Conservation (phyloP, 305 asterid species). For the Striga hermonthica region DNA sequence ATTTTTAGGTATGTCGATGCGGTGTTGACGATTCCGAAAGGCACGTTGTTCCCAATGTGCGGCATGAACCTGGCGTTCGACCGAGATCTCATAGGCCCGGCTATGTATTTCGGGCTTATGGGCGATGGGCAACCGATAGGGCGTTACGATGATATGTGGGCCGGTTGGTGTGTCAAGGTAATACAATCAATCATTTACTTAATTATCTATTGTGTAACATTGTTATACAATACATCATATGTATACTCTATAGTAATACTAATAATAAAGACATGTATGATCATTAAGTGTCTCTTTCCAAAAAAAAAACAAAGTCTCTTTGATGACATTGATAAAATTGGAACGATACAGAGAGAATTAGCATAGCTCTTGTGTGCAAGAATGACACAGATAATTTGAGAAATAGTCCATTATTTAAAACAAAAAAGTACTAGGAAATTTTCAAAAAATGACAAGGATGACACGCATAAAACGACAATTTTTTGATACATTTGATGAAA, state of each 20-base stretch:
- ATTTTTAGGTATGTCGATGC: constrained; percentile 49
- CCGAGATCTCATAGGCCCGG: constrained; percentile 52
- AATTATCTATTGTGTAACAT: too few relatives aligned
- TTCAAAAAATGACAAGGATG: too few relatives aligned
- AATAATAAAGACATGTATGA: too few relatives aligned
- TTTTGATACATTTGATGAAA: too few relatives aligned
- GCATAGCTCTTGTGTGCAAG: neutral
- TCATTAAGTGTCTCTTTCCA: too few relatives aligned
- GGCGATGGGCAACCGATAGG: constrained; percentile 60
- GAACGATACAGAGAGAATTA: constrained; percentile 70
- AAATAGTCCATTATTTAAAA: too few relatives aligned
- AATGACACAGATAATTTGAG: too few relatives aligned
- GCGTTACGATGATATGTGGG: constrained; percentile 60
- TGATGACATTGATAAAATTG: constrained; percentile 75
- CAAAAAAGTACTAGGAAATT: too few relatives aligned
- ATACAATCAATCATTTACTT: neutral
- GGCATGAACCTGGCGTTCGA: constrained; percentile 52
- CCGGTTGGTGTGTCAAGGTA: constrained; percentile 57
- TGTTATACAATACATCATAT: too few relatives aligned
- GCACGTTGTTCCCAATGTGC: constrained; percentile 53
- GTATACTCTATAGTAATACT: too few relatives aligned
- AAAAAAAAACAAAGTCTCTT: too few relatives aligned
- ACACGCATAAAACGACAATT: too few relatives aligned
- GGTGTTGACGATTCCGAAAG: constrained; percentile 53
- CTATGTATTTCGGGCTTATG: constrained; percentile 59